Conservation (phyloP, 176 grass and related monocot genomes). For the Phoenix dactylifera region DNA sequence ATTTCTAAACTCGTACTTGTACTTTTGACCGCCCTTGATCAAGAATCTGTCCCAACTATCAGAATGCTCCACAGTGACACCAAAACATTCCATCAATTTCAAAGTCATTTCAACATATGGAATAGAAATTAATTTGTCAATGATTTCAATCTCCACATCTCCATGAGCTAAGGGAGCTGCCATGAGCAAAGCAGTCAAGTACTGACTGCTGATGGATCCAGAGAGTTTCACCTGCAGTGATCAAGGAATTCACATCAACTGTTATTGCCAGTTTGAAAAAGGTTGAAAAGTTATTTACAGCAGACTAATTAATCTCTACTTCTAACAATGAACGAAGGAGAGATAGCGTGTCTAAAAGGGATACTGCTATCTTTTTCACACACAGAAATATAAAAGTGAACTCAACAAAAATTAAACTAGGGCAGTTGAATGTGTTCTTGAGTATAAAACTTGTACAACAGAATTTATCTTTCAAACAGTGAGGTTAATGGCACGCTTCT, state of each 20-base stretch:
- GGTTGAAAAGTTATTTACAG: too few species aligned
- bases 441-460: too few species aligned
- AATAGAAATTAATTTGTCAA: constrained; percentile 94
- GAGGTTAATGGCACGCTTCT: too few species aligned
- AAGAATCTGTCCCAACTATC: constrained; percentile 94
- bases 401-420: too few species aligned
- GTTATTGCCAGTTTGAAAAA: too few species aligned
- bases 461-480: too few species aligned
- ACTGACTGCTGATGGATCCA: constrained; percentile 97
- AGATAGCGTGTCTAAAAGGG: too few species aligned
- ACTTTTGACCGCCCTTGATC: constrained; percentile 91
- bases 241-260: neutral
- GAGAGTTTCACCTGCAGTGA: constrained; percentile 68
- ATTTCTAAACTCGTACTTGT: constrained; percentile 45
- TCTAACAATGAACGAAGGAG: too few species aligned
- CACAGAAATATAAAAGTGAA: too few species aligned
- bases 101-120: constrained; percentile 98
- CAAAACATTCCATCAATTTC: constrained; percentile 90
- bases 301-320: too few species aligned
- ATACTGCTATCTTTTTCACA: too few species aligned
- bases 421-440: too few species aligned
- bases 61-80: constrained; percentile 74
- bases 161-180: constrained; percentile 87
- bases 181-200: constrained; percentile 93
- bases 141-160: constrained; percentile 93